Evolutionary conservation across 2,329 filamentous ascomycete species (phyloP).

Genomic region (Colletotrichum trifolii): DNA sequence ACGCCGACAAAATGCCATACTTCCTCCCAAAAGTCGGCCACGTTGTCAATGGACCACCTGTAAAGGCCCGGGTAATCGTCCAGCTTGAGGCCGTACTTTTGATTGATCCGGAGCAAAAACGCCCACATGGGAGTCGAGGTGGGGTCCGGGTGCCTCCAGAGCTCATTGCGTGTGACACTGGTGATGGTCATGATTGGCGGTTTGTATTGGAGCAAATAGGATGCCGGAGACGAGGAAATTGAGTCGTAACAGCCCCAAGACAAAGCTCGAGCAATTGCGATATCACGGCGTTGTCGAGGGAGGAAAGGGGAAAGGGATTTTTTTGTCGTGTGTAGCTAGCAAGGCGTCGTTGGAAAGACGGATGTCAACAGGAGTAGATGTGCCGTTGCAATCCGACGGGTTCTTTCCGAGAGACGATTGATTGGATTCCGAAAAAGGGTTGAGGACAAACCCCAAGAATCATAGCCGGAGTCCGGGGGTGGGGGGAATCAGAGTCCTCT

Average conservation of each 20-base stretch:
- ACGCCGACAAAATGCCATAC: conserved; percentile 87
- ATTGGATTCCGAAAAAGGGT: conserved; percentile 11
- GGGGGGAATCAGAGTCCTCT: conserved; percentile 18
- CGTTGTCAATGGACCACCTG: conserved; percentile 83
- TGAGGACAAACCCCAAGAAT: conserved; percentile 12
- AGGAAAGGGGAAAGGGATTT: background rate
- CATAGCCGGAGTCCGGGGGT: conserved; percentile 35
- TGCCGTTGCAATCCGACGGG: conserved; percentile 37
- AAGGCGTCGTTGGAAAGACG: background rate
- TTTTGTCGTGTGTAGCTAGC: conserved; percentile 10
- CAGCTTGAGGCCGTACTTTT: conserved; percentile 72
- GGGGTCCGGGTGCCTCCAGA: conserved; percentile 79
- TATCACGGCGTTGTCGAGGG: conserved; percentile 5
- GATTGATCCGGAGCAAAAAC: conserved; percentile 77
- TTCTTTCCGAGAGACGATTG: conserved; percentile 17
- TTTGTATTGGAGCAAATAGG: conserved; percentile 7
- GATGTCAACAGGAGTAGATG: conserved; percentile 14
- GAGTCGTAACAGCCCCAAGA: conserved; percentile 6
- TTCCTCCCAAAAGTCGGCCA: conserved; percentile 84
- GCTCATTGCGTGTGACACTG: conserved; percentile 51
- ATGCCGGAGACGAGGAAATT: background rate
- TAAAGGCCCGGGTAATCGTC: conserved; percentile 80
- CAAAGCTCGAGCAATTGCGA: background rate
- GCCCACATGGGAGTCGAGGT: conserved; percentile 75
- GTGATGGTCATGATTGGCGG: conserved; percentile 34